Evolutionary conservation across 805 yeast genomes (phyloP).

Genomic region (Yamadazyma sp.): DNA sequence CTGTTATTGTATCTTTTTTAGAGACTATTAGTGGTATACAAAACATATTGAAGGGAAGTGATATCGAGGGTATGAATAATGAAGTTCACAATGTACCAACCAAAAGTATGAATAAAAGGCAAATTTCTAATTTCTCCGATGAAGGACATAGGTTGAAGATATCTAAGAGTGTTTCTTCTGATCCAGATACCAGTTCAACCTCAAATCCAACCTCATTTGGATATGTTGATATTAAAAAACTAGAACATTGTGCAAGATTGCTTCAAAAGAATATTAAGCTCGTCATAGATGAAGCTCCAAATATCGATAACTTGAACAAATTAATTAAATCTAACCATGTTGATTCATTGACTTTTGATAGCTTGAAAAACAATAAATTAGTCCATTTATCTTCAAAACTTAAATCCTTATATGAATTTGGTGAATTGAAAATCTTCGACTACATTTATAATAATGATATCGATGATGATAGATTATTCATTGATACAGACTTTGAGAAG

Average conservation of each 20-base stretch:
- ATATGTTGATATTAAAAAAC: slow-evolving; percentile 34
- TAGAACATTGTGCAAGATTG: slow-evolving; percentile 37
- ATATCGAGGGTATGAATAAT: no score
- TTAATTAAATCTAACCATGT: slow-evolving; percentile 27
- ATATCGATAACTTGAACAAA: slow-evolving; percentile 37
- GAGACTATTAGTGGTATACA: no score
- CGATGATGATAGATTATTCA: slow-evolving; percentile 4
- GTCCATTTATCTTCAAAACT: slow-evolving; percentile 59
- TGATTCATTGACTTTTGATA: slow-evolving; percentile 45
- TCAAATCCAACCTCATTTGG: no score
- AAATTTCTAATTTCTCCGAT: no score
- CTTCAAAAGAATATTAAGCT: slow-evolving; percentile 50
- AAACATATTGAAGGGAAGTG: no score
- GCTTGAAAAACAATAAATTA: slow-evolving; percentile 51
- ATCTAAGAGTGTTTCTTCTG: no score
- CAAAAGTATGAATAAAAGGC: no score
- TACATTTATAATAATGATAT: slow-evolving; percentile 11
- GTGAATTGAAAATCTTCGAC: slow-evolving; percentile 52
- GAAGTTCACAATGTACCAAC: no score
- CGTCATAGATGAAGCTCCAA: slow-evolving; percentile 58
- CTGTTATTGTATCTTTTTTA: no score
- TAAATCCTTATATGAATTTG: slow-evolving; percentile 49
- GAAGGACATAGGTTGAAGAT: no score
- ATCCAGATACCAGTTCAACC: no score
- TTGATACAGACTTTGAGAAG: slow-evolving; percentile 4